These are phyloP conservation scores for Blastobotrys indianensis DNA, from an alignment of 1,139 yeast genomes.

Conservation along the genomic window DNA sequence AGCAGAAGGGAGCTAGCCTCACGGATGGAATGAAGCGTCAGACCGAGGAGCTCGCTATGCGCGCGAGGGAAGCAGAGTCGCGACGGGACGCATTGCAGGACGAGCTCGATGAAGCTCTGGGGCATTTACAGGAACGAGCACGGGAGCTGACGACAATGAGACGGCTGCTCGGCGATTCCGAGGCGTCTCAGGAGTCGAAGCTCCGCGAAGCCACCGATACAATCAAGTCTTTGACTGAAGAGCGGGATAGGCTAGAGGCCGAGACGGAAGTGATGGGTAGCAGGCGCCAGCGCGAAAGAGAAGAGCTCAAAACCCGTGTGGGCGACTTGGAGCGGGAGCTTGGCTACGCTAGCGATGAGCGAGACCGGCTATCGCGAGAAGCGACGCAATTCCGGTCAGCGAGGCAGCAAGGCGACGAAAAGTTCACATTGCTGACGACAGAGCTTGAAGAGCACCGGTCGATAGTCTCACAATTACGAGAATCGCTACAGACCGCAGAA, in stretches of 20 bases:
- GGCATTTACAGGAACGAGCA: conserved; percentile 69
- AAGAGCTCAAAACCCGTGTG: conserved; percentile 30
- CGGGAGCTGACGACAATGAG: conserved; percentile 73
- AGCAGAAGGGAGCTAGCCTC: conserved; percentile 17
- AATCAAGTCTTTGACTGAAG: conserved; percentile 46
- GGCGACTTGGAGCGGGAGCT: conserved; percentile 30
- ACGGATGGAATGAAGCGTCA: conserved; percentile 44
- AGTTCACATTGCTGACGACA: conserved; percentile 22
- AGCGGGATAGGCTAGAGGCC: conserved; percentile 52
- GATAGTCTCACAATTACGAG: conserved; percentile 22
- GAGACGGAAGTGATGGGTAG: conserved; percentile 46
- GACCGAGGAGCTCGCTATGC: conserved; percentile 68
- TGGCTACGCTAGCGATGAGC: conserved; percentile 28
- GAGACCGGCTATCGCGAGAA: conserved; percentile 22
- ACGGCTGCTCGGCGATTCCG: conserved; percentile 60
- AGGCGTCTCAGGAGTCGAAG: conserved; percentile 49
- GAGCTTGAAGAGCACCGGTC: conserved; percentile 26
- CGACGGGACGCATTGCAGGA: conserved; percentile 68
- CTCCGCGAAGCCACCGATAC: conserved; percentile 43
- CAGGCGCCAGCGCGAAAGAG: conserved; percentile 46
- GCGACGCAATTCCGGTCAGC: conserved; percentile 22
- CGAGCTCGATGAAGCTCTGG: conserved; percentile 68
- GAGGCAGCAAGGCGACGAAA: conserved; percentile 26
- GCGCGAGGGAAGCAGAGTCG: conserved; percentile 56
- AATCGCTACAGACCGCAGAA: conserved; percentile 28